Percentiles rank a stretch among this genome's conserved stretches.
These are phyloP conservation scores for Anacardium occidentale DNA, from an alignment of 345 rosid genomes.

Conservation along the genomic window DNA sequence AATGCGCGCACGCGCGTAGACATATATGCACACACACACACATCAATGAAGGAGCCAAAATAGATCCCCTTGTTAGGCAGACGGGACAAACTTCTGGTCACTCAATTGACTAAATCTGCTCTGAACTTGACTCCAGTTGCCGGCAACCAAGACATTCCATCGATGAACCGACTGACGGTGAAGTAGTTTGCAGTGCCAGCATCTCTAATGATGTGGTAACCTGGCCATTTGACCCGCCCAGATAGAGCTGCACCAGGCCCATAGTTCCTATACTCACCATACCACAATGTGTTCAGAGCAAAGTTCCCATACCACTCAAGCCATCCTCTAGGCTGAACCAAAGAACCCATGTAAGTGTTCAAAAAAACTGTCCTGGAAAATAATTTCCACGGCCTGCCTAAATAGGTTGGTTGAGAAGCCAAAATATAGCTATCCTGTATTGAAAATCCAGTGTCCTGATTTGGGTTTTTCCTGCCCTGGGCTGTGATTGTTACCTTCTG, in stretches of 20 bases:
- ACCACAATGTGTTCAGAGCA: slow-evolving; percentile 68
- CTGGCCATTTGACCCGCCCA: slow-evolving; percentile 74
- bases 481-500: slow-evolving; percentile 84
- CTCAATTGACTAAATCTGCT: slow-evolving; percentile 46
- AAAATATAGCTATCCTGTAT: slow-evolving; percentile 60
- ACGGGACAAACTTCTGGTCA: no score
- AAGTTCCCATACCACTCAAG: slow-evolving; percentile 74
- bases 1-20: no score
- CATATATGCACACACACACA: no score
- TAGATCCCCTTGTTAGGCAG: no score
- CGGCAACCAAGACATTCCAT: slow-evolving; percentile 72
- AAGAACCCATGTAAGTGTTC: slow-evolving; percentile 59
- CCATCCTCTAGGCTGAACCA: slow-evolving; percentile 86
- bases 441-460: slow-evolving; percentile 76
- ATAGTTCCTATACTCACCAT: slow-evolving; percentile 68
- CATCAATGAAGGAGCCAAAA: no score
- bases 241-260: slow-evolving; percentile 60
- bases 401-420: slow-evolving; percentile 65
- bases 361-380: slow-evolving; percentile 82
- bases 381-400: slow-evolving; percentile 90
- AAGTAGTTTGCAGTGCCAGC: slow-evolving; percentile 51
- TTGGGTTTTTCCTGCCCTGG: slow-evolving; percentile 64
- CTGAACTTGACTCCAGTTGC: slow-evolving; percentile 58
- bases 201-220: slow-evolving; percentile 61
- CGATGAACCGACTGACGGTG: slow-evolving; percentile 59